Evolutionary conservation across 768 basidiomycete species (phyloP).

Genomic region (Austroboletus festivus): DNA sequence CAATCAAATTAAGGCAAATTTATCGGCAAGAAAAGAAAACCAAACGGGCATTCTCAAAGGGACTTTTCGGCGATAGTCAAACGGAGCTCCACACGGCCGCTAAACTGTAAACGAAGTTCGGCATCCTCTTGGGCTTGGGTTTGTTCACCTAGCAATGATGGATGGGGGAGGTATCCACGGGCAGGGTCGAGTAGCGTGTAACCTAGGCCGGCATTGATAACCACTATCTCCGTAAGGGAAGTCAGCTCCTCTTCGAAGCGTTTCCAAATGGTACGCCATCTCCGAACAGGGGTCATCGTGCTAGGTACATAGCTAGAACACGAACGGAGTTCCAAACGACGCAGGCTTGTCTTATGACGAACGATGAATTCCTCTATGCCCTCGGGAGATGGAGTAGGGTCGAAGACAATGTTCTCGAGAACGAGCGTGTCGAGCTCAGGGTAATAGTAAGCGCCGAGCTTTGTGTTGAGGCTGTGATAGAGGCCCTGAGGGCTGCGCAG

Average conservation of each 20-base stretch:
- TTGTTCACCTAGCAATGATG: background rate
- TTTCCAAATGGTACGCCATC: constrained; percentile 29
- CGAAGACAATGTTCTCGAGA: constrained; percentile 31
- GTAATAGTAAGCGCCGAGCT: constrained; percentile 20
- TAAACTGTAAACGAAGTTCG: constrained; percentile 8
- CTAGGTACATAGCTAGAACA: constrained; percentile 27
- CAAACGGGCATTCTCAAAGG: background rate
- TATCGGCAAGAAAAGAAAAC: background rate
- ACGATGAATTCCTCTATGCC: constrained; percentile 32
- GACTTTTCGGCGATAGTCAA: background rate
- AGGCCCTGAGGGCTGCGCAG: constrained; percentile 28
- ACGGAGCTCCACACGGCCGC: constrained; percentile 11
- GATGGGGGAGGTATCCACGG: constrained; percentile 23
- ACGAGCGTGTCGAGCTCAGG: constrained; percentile 27
- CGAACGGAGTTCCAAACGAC: constrained; percentile 22
- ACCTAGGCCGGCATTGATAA: constrained; percentile 11
- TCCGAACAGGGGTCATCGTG: constrained; percentile 15
- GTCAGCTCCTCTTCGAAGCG: constrained; percentile 21
- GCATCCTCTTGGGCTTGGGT: constrained; percentile 15
- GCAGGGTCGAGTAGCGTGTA: constrained; percentile 24
- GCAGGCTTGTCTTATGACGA: constrained; percentile 27
- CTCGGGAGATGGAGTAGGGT: constrained; percentile 14
- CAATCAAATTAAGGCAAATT: background rate
- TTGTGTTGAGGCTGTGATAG: constrained; percentile 27
- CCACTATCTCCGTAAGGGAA: constrained; percentile 23